Evolutionary conservation across 257 asterid genomes (phyloP), one percentile per base, ranked within the genome.

Genomic region (Primulina huaijiensis): DNA sequence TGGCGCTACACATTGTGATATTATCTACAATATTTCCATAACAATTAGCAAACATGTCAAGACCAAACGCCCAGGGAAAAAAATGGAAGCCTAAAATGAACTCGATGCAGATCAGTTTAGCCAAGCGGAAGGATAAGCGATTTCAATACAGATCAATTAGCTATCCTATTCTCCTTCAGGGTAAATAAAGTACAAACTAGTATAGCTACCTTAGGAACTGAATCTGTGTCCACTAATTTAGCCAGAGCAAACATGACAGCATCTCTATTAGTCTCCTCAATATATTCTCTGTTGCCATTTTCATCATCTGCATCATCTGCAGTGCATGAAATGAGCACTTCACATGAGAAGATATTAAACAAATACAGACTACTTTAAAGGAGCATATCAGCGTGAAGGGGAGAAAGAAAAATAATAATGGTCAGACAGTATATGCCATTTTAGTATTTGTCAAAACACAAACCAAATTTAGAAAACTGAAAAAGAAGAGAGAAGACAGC

Each of bases 201-300:
- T 69, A 66, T 60, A 64, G 68, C 81, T 71, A 93, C 97, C 97
- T 80, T 85, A 62, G 88, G 85, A 84, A 91, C 92, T 70, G 95
- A 81, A 37, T 84, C 96, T 19, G 77, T 82, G 70, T 85, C 86
- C 81, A 93, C 92, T 78, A 93, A 76, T 82, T 87, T 93, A 74
- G 87, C 80, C 57, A 90, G 88, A 79, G 89, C 87, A 82, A 84
- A 76, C 92, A 91, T 86, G 79, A 89, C 84, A 4, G 89, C 80
- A 73, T 86, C 96, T 67, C 90, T 80, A 81, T 89, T 89, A 72
- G 90, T 86, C 83, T 94, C 97, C 87, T 94, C 99, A 68, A 85
- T 77, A 75, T 94, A 94, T 82, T 91, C 99, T 78, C 74, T 84
- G 75, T 83, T 89, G 64, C 77, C 86, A 75, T 85, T 91, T 75